Evolutionary conservation across 495 filamentous ascomycete species (phyloP).

Genomic region (Hypoxylon rickii): DNA sequence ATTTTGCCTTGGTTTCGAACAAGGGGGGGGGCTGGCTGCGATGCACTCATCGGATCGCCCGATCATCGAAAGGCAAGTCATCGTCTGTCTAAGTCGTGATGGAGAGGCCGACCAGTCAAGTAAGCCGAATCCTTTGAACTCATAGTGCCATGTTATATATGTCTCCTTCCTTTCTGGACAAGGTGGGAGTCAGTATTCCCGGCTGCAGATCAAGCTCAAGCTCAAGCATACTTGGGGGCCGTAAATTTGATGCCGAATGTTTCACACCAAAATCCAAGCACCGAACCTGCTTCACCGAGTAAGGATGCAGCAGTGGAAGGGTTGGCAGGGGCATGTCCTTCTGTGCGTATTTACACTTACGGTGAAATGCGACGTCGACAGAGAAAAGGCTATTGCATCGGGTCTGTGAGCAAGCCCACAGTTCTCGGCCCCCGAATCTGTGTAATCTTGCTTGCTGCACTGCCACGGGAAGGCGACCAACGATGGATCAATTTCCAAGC

Average conservation of each 20-base stretch:
- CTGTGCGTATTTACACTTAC: slow-evolving; percentile 7
- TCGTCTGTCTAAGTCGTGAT: not conserved
- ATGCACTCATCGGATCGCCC: slow-evolving; percentile 29
- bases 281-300: slow-evolving; percentile 18
- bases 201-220: slow-evolving; percentile 19
- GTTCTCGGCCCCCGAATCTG: slow-evolving; percentile 15
- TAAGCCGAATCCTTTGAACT: not conserved
- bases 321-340: slow-evolving; percentile 3
- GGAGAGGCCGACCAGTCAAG: not conserved
- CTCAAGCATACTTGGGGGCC: slow-evolving; percentile 12
- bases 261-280: slow-evolving; percentile 7
- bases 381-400: not conserved
- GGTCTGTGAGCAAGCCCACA: slow-evolving; percentile 13
- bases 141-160: not conserved
- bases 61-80: slow-evolving; percentile 34
- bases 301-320: not conserved
- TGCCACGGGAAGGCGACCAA: slow-evolving; percentile 21
- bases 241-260: slow-evolving; percentile 32
- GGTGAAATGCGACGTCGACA: slow-evolving; percentile 20
- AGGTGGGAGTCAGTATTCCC: slow-evolving; percentile 15
- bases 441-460: slow-evolving; percentile 23
- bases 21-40: slow-evolving; percentile 1
- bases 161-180: slow-evolving; percentile 24
- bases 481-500: slow-evolving; percentile 20
- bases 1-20: slow-evolving; percentile 22